Evolutionary conservation across 768 basidiomycete genomes (phyloP).

Genomic region (Trametes maxima): DNA sequence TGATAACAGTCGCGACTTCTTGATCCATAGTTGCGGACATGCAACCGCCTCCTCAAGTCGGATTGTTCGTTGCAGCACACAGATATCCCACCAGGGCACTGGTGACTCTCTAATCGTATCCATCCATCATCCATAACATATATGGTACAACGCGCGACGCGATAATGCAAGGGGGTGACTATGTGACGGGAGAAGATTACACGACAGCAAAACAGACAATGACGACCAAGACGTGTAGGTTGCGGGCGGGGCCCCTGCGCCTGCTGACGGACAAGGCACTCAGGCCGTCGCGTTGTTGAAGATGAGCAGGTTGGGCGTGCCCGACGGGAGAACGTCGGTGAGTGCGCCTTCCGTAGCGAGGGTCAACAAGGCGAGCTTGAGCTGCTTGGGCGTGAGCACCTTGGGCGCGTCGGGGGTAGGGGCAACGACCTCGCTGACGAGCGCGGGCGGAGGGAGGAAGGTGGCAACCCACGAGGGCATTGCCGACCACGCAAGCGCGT

Average conservation of each 20-base stretch:
- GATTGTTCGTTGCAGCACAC: no score
- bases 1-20: background rate
- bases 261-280: slow-evolving; percentile 2
- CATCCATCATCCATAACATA: slow-evolving; percentile 7
- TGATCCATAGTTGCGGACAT: background rate
- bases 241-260: background rate
- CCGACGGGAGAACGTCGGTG: slow-evolving; percentile 39
- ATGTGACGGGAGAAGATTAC: slow-evolving; percentile 23
- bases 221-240: background rate
- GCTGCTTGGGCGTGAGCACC: slow-evolving; percentile 62
- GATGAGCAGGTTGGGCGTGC: slow-evolving; percentile 72
- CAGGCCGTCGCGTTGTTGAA: slow-evolving; percentile 68
- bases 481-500: slow-evolving; percentile 53
- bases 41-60: background rate
- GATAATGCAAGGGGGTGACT: slow-evolving; percentile 14
- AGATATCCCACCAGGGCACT: background rate
- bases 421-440: slow-evolving; percentile 45
- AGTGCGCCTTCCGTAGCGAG: slow-evolving; percentile 60
- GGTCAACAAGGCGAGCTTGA: slow-evolving; percentile 74
- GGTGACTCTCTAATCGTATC: background rate
- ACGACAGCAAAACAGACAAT: slow-evolving; percentile 13
- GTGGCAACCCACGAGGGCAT: slow-evolving; percentile 60
- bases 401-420: slow-evolving; percentile 46
- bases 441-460: slow-evolving; percentile 56
- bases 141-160: slow-evolving; percentile 11